Conservation (phyloP, 2,329 filamentous ascomycete genomes). For the Ophiostoma australiae region DNA sequence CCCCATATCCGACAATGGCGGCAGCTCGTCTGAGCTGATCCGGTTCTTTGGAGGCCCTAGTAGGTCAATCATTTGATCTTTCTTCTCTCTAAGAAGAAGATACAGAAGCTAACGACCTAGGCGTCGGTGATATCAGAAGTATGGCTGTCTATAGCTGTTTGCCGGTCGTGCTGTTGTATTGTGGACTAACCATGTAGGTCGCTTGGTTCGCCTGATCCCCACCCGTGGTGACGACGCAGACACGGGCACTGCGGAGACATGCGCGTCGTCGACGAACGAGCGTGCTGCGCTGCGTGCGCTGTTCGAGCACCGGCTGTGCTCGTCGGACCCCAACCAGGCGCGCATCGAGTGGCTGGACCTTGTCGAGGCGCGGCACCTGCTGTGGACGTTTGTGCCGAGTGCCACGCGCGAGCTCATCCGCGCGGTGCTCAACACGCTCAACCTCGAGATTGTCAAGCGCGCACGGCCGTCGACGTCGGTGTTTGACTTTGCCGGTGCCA, state of each 20-base stretch:
- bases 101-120: conserved; percentile 23
- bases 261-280: conserved; percentile 46
- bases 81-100: too few relatives aligned
- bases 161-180: background rate
- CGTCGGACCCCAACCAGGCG: conserved; percentile 52
- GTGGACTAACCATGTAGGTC: conserved; percentile 48
- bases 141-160: background rate
- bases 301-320: conserved; percentile 80
- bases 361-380: conserved; percentile 70
- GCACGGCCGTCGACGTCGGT: conserved; percentile 61
- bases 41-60: conserved; percentile 92
- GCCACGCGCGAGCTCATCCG: conserved; percentile 73
- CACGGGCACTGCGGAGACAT: background rate
- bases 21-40: conserved; percentile 88
- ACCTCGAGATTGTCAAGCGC: conserved; percentile 73
- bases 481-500: conserved; percentile 73
- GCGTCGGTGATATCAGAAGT: conserved; percentile 69
- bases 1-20: conserved; percentile 93
- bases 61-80: conserved; percentile 33
- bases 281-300: conserved; percentile 71
- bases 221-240: conserved; percentile 34
- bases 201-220: conserved; percentile 86
- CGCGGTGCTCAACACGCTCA: conserved; percentile 69
- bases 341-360: conserved; percentile 81
- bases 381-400: conserved; percentile 68